Evolutionary conservation across 148 eudicot species (phyloP).

Genomic region (Suaeda aralocaspica): DNA sequence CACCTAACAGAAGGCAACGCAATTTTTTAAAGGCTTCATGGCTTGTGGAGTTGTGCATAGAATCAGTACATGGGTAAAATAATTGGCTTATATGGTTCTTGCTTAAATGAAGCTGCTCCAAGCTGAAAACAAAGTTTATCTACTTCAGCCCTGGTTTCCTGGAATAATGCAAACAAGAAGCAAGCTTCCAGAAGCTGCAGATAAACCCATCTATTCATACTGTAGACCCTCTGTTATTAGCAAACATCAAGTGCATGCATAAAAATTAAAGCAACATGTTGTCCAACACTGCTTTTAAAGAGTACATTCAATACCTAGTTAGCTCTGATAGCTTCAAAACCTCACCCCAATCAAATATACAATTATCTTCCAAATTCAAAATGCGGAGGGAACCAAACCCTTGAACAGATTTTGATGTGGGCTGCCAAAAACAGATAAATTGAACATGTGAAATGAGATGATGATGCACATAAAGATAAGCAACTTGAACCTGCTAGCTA

Average conservation of each 20-base stretch:
- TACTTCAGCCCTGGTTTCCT: conserved; percentile 12
- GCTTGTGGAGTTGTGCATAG: conserved; percentile 23
- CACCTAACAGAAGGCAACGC: conserved; percentile 77
- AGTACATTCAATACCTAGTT: conserved; percentile 41
- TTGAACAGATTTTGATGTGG: conserved; percentile 48
- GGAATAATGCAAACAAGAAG: conserved; percentile 5
- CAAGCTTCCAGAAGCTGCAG: conserved; percentile 1
- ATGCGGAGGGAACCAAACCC: conserved; percentile 65
- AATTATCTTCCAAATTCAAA: conserved; percentile 81
- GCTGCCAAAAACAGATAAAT: conserved; percentile 36
- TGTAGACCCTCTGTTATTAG: not conserved
- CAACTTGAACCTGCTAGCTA: not conserved
- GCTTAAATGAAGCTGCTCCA: conserved; percentile 85
- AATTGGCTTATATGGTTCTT: conserved; percentile 53
- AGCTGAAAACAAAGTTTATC: conserved; percentile 35
- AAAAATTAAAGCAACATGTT: not conserved
- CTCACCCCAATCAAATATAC: conserved; percentile 78
- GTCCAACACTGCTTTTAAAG: not conserved
- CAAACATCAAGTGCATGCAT: not conserved
- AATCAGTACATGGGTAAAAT: conserved; percentile 48
- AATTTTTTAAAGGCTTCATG: conserved; percentile 54
- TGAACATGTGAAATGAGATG: not conserved
- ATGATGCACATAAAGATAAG: not conserved
- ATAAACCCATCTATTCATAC: not conserved
- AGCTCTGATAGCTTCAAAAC: conserved; percentile 67